Evolutionary conservation across 2,329 filamentous ascomycete species (phyloP), one percentile per base, ranked within the genome.

Genomic region (Dactylonectria estremocensis): DNA sequence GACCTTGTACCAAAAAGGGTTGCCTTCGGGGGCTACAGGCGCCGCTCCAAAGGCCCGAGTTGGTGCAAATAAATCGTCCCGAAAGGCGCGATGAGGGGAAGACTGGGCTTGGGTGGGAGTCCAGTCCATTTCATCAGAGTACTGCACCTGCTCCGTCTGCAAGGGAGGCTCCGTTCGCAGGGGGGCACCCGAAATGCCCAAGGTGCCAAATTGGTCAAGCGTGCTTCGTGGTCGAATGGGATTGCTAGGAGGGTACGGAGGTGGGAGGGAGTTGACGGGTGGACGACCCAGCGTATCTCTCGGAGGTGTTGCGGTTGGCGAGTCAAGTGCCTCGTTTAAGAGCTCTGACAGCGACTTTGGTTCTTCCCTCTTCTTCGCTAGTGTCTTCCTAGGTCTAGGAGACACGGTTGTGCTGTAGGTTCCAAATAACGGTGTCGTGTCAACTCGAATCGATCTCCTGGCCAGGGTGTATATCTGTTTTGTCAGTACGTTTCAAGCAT

Each of bases 71-170:
- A 83, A 78, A 52, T 82, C 78, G 50, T 85, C 80, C 66, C 83
- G 85, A 75, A 90, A 90, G 9, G 87, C 88, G 60, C 87, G 86
- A 67, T 90, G 81, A 2, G 67, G 74, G 4, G 73, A 71, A 7
- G 72, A 70, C 7, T 72, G 71, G 1, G 66, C n/a, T 55, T 83
- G 82, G n/a, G 89, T 89, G 1, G 91, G 91, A 2, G 90, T 88
- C 90, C 92, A 94, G 75, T 95, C 93, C 93, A 95, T 95, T 62
- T 87, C 87, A 45, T 92, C 88, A 1, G 82, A 83, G 64, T 86
- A 82, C 9, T 83, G 80, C 24, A 28, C 24, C 24, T 28, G 24
- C 24, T 28, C 24, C 24, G 24, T 28, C 7, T 28, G 24, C 24
- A 28, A 28, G 1, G 76, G 59, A 22, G 76, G 68, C 40, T 70